phyloP scores from a whole-genome alignment of 768 basidiomycete genomes.

The Russula compacta region DNA sequence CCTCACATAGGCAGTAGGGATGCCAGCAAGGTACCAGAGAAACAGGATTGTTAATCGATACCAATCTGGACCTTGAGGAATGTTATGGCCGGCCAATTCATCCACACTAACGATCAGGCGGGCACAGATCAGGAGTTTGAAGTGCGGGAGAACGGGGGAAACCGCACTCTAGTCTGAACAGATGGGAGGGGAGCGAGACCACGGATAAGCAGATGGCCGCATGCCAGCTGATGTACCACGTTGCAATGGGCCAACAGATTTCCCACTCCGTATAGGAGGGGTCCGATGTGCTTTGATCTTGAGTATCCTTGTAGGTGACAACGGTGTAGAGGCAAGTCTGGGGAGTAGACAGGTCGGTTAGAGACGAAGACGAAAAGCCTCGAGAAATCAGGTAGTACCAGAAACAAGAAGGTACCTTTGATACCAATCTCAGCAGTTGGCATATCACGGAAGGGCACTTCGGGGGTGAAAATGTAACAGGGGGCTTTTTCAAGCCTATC shows the following conservation, averaged over 20 bases:
- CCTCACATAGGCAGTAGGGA: neutral
- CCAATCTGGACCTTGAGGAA: slow-evolving; percentile 5
- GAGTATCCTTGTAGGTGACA: neutral
- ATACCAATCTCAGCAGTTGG: neutral
- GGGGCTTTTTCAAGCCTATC: neutral
- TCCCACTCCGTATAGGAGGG: slow-evolving; percentile 6
- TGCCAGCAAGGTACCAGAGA: slow-evolving; percentile 4
- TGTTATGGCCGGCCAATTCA: neutral
- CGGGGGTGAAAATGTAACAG: neutral
- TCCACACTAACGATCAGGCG: neutral
- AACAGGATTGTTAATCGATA: neutral
- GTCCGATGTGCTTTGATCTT: neutral
- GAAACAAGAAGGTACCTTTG: neutral
- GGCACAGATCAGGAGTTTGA: neutral
- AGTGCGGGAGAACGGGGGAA: neutral
- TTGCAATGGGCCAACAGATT: slow-evolving; percentile 9
- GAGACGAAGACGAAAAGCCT: neutral
- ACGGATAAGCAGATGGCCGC: slow-evolving; percentile 2
- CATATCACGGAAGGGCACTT: neutral
- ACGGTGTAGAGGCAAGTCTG: neutral
- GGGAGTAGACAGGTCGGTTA: neutral
- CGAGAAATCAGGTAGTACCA: neutral
- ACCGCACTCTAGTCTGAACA: slow-evolving; percentile 5
- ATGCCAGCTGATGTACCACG: slow-evolving; percentile 16
- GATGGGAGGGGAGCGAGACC: slow-evolving; percentile 6